These are phyloP conservation scores for Fomitopsis palustris DNA, from an alignment of 1,284 basidiomycete species.

Conservation along the genomic window DNA sequence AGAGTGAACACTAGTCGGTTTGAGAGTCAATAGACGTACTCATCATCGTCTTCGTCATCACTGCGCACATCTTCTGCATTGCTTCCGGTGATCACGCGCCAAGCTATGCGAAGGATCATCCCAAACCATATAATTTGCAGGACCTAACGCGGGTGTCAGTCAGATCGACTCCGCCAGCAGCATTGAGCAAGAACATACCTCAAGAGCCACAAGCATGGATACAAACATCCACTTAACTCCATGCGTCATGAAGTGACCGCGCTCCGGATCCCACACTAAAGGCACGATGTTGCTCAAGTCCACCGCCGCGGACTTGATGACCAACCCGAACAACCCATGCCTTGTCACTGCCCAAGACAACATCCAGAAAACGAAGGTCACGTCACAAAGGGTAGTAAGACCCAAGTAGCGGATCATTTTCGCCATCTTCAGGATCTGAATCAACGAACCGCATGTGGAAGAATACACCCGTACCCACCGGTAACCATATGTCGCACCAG, in stretches of 20 bases:
- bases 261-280: slow-evolving; percentile 57
- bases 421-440: slow-evolving; percentile 57
- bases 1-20: not conserved
- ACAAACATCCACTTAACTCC: slow-evolving; percentile 49
- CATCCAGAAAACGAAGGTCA: slow-evolving; percentile 79
- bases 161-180: slow-evolving; percentile 7
- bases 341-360: slow-evolving; percentile 88
- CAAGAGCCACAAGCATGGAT: slow-evolving; percentile 55
- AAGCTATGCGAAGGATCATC: slow-evolving; percentile 82
- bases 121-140: slow-evolving; percentile 84
- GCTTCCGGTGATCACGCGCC: slow-evolving; percentile 71
- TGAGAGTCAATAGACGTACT: not conserved
- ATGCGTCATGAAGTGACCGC: slow-evolving; percentile 54
- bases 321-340: slow-evolving; percentile 73
- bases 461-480: slow-evolving; percentile 51
- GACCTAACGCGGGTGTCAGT: slow-evolving; percentile 38
- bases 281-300: slow-evolving; percentile 40
- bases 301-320: slow-evolving; percentile 64
- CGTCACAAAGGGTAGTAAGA: slow-evolving; percentile 68
- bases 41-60: slow-evolving; percentile 74
- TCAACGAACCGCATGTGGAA: not conserved
- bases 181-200: slow-evolving; percentile 40
- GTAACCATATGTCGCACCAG: slow-evolving; percentile 87
- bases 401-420: slow-evolving; percentile 92
- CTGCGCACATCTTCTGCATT: slow-evolving; percentile 85